phyloP scores from a whole-genome alignment of 2,329 filamentous ascomycete genomes.

The Fusarium vanettenii region DNA sequence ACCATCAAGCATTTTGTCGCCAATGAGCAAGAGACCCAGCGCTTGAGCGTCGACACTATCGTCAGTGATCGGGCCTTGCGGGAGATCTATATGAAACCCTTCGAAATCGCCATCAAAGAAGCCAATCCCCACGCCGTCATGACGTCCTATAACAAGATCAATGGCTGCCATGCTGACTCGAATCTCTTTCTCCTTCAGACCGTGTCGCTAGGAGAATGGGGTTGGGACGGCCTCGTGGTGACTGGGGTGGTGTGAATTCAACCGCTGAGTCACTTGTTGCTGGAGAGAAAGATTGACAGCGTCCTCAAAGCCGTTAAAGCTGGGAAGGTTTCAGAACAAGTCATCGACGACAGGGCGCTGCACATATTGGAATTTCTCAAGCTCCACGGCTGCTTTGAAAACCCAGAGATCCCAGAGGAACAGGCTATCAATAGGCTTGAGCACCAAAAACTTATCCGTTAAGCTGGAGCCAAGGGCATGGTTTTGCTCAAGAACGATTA shows the following conservation, averaged over 20 bases:
- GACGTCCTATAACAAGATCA: conserved; percentile 47
- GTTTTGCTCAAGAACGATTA: conserved; percentile 72
- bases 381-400: conserved; percentile 9
- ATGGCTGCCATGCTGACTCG: conserved; percentile 49
- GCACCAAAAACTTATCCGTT: conserved; percentile 55
- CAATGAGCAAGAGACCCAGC: conserved; percentile 47
- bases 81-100: conserved; percentile 46
- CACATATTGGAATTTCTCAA: conserved; percentile 9
- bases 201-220: conserved; percentile 41
- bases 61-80: conserved; percentile 11
- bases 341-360: conserved; percentile 5
- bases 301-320: conserved; percentile 13
- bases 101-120: conserved; percentile 24
- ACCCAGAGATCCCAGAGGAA: conserved; percentile 17
- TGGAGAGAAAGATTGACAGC: conserved; percentile 12
- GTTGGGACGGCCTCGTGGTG: conserved; percentile 5
- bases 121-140: conserved; percentile 49
- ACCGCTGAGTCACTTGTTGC: conserved; percentile 36
- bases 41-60: conserved; percentile 9
- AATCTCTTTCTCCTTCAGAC: conserved; percentile 19
- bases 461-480: conserved; percentile 42
- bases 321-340: conserved; percentile 7
- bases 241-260: conserved; percentile 33
- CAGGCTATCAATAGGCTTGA: conserved; percentile 41
- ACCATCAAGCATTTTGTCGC: conserved; percentile 16